Base-by-base conservation (phyloP, 305 asterid species). In the Rubia peregrina region DNA sequence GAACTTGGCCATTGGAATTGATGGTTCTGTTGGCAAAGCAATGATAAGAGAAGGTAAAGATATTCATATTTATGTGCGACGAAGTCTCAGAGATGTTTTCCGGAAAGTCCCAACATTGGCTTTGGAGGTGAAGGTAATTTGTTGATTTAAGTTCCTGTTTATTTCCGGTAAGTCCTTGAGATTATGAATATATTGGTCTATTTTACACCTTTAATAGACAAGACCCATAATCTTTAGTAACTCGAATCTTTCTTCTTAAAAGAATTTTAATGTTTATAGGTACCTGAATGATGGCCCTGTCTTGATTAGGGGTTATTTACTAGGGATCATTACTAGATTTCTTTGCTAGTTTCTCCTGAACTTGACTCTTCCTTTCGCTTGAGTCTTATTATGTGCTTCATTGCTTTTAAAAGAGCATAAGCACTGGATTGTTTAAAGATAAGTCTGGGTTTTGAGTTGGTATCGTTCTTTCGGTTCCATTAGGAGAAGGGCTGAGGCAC, bases 41-140 rank as follows among this genome's bases (percentile, higher is more conserved):
- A 91, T 94, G 99, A 88, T 94, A 74, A 86, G 85, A 68, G 99
- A 94, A 86, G 99, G 96, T 78, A 84, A 85, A 79, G 97, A 88
- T 66, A 92, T 94, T 72, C 96, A 86, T 77, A 81, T 89, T 81
- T 86, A 79, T 85, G 95, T 94, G 61, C 80, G 92, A 76, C 96
- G 99, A 86, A 89, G 97, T 82, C 86, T 94, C 78, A 88, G 99
- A 82, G 99, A 94, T 71, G 85, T 94, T 69, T 94, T 94, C 73
- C 88, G 95, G 79, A 94, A 87, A 85, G 95, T 94, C 81, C 99
- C 99, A 53, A 94, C 95, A 24, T 84, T 94, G 71, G 77, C 80
- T 72, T 72, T 94, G 85, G 99, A 89, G 85, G 91, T 94, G 72
- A 87, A 89, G 86, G 99, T 94, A 83, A 81, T 46, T 75, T 71